A percentile compares a stretch with the other conserved stretches of the same genome.
These are phyloP conservation scores for Castanospermum australe DNA, from an alignment of 306 rosid species.

Conservation along the genomic window DNA sequence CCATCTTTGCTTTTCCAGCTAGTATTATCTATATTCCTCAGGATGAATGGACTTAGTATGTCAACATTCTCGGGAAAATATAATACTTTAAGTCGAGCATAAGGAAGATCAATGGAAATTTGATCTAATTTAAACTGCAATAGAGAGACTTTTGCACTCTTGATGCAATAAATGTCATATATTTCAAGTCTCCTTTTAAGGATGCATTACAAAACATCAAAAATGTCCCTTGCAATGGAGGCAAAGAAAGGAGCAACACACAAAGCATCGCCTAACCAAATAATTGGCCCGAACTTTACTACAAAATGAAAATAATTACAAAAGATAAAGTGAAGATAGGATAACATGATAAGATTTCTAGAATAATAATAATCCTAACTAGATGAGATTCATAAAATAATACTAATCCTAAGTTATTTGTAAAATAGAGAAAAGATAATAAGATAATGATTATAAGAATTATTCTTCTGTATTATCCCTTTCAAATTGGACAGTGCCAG, in stretches of 20 bases:
- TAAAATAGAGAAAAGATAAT: no score
- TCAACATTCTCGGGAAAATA: slow-evolving; percentile 30
- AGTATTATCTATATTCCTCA: slow-evolving; percentile 12
- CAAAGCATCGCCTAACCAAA: slow-evolving; percentile 33
- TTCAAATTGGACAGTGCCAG: no score
- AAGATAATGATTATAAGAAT: no score
- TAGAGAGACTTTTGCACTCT: slow-evolving; percentile 33
- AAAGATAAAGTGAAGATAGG: no score
- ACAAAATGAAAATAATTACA: no score
- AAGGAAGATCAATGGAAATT: slow-evolving; percentile 4
- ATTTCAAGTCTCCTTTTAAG: slow-evolving; percentile 23
- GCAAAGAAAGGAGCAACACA: slow-evolving; percentile 33
- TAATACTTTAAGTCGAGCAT: slow-evolving; percentile 16
- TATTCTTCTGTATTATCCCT: no score
- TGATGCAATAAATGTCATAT: slow-evolving; percentile 15
- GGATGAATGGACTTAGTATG: slow-evolving; percentile 18
- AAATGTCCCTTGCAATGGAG: slow-evolving; percentile 23
- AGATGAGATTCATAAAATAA: no score
- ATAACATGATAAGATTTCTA: no score
- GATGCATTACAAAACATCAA: slow-evolving; percentile 19
- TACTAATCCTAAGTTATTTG: no score
- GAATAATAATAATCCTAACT: no score
- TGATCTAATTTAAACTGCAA: slow-evolving; percentile 28
- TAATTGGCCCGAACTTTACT: no score
- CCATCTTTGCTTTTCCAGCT: slow-evolving; percentile 37